Base-by-base conservation (phyloP, 257 asterid genomes). In the Nicotiana attenuata region DNA sequence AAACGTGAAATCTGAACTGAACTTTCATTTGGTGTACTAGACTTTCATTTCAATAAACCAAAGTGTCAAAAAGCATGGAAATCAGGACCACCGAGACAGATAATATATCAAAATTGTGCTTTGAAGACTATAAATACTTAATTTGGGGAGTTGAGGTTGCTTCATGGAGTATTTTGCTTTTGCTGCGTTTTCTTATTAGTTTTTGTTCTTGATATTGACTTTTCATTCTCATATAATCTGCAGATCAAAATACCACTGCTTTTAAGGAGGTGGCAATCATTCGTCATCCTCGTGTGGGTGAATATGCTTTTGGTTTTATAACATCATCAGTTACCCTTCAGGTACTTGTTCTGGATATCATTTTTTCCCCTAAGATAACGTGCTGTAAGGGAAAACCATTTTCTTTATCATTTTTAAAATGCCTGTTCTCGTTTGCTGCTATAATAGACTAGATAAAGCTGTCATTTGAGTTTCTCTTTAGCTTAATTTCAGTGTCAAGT, bases 231-330 rank as follows among this genome's bases (percentile, higher is more conserved):
- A 52, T 85, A 82, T 81, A 35, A 75, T 13, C 67, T 78, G 68
- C 93, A 94, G 98, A 94, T 83, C 94, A 94, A 85, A 91, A 92
- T 81, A 92, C 91, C 78, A 91, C 97, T 53, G 98, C 98, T 33
- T 94, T 94, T 77, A 94, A 94, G 87, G 97, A 94, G 87, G 98
- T 94, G 61, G 98, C 97, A 63, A 92, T 92, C 80, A 92, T 94
- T 55, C 90, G 90, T 22, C 98, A 94, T 65, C 98, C 98, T 13
- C 98, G 98, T 63, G 95, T 92, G 77, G 97, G 98, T 84, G 97
- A 94, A 90, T 94, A 94, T 86, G 98, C 97, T 82, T 92, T 93
- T 90, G 98, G 98, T 57, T 93, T 93, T 81, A 93, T 93, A 92
- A 94, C 98, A 83, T 94, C 98, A 33, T 85, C 96, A n/a, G 94